phyloP scores from a whole-genome alignment of 768 basidiomycete genomes.

The Cyathus striatus region DNA sequence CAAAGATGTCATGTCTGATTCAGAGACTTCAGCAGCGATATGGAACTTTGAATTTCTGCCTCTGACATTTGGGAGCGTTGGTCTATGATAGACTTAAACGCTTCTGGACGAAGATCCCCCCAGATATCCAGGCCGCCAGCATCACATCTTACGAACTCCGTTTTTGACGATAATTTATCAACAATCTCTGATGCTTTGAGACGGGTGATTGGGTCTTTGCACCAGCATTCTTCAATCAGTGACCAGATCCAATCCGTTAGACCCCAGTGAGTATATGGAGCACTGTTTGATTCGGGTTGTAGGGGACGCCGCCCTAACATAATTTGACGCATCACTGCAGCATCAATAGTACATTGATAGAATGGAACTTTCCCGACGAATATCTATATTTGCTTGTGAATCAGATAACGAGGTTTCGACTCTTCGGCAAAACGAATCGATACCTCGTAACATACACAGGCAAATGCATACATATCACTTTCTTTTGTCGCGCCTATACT shows the following conservation, averaged over 20 bases:
- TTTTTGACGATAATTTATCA: too few relatives aligned
- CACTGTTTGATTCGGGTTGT: not conserved
- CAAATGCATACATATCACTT: constrained; percentile 10
- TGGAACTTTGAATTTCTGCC: too few relatives aligned
- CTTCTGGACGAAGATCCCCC: too few relatives aligned
- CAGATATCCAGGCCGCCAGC: too few relatives aligned
- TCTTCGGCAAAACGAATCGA: not conserved
- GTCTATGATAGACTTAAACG: too few relatives aligned
- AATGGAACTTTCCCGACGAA: constrained; percentile 16
- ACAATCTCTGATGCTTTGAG: too few relatives aligned
- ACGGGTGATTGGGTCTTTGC: not conserved
- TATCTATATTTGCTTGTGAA: constrained; percentile 5
- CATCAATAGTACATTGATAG: constrained; percentile 10
- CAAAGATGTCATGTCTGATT: too few relatives aligned
- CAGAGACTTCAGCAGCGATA: too few relatives aligned
- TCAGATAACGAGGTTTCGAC: not conserved
- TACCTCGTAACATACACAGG: constrained; percentile 7
- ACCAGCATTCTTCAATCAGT: constrained; percentile 1
- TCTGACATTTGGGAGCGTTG: too few relatives aligned
- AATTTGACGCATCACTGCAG: constrained; percentile 12
- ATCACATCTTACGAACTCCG: too few relatives aligned
- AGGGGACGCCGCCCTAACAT: constrained; percentile 8
- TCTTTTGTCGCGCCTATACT: not conserved
- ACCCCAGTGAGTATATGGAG: not conserved
- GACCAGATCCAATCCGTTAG: not conserved